Evolutionary conservation across 441 rosid genomes (phyloP).

Genomic region (Croton setiger): DNA sequence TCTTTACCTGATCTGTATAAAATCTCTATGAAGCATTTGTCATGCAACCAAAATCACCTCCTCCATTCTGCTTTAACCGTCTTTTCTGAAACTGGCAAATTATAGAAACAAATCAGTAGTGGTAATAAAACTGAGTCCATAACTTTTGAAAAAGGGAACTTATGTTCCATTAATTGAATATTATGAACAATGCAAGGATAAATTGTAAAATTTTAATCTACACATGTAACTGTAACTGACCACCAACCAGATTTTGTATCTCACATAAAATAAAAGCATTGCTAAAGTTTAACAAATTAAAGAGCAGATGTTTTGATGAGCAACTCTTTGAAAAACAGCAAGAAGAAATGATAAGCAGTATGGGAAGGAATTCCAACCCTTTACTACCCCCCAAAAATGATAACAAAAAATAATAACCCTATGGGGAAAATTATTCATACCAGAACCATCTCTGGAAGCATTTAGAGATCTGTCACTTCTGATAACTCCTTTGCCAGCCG

Average conservation of each 20-base stretch:
- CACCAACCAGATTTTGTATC: neutral
- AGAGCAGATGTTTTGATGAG: neutral
- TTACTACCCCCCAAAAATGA: too few relatives aligned
- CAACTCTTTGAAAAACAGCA: neutral
- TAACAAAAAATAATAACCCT: too few relatives aligned
- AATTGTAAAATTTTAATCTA: neutral
- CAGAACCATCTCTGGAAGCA: constrained; percentile 50
- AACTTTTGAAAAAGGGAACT: neutral
- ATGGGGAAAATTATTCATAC: constrained; percentile 33
- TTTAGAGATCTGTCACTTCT: constrained; percentile 24
- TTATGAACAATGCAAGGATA: neutral
- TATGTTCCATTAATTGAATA: neutral
- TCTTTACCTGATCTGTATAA: constrained; percentile 16
- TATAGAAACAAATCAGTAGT: neutral
- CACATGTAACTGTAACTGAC: neutral
- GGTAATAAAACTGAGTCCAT: neutral
- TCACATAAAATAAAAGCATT: neutral
- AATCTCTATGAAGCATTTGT: constrained; percentile 11
- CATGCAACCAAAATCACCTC: constrained; percentile 39
- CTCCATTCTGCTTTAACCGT: constrained; percentile 61
- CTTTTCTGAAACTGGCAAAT: constrained; percentile 46
- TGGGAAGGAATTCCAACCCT: too few relatives aligned
- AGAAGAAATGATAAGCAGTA: too few relatives aligned
- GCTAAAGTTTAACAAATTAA: neutral
- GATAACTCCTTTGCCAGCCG: constrained; percentile 20